Evolutionary conservation across 2,329 filamentous ascomycete species (phyloP), one percentile per base, ranked within the genome.

Genomic region (Balansia obtecta): DNA sequence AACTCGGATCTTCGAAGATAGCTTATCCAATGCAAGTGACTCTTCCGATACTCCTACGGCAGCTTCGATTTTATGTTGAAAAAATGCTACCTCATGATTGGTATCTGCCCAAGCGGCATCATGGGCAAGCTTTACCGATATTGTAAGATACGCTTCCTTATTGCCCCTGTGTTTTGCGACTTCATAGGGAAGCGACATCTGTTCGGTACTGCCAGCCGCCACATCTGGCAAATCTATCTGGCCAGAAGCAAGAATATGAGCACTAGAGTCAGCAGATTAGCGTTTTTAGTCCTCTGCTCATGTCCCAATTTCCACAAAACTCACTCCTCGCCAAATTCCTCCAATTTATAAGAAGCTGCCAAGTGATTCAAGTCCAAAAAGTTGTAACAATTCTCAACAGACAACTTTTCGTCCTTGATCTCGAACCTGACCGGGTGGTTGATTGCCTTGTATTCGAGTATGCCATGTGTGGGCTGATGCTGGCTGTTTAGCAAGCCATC

Each of bases 391-490:
- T 77, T 79, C 47, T 68, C 62, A 3, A 79, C 53, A 11, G 63
- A 54, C 1, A 79, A 55, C 20, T 63, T 60, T 2, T 64, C 61
- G 2, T 60, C 63, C 11, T 66, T 58, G 1, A 71, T 57, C 1
- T 60, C 61, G 16, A 75, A 64, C 2, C 65, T 61, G 2, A 82
- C 70, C 0, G 79, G 80, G 54, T 79, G 71, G 40, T 79, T 75
- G 1, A 72, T 73, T 60, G 78, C 81, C 57, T 79, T 79, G 41
- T 73, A 69, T 58, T 83, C 79, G 2, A 68, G 57, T 47, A 83
- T 57, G 0, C 79, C 79, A 1, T 77, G 78, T 0, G 72, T 78
- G 0, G 80, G 75, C 12, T 70, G 66, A 56, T 83, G 80, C 15
- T 70, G 65, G 46, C 73, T 76, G 56, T 70, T 69, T 27, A 75